A percentile compares a stretch with the other conserved stretches of the same genome.
Conservation (phyloP, 1,284 basidiomycete genomes). For the Somion occarium region DNA sequence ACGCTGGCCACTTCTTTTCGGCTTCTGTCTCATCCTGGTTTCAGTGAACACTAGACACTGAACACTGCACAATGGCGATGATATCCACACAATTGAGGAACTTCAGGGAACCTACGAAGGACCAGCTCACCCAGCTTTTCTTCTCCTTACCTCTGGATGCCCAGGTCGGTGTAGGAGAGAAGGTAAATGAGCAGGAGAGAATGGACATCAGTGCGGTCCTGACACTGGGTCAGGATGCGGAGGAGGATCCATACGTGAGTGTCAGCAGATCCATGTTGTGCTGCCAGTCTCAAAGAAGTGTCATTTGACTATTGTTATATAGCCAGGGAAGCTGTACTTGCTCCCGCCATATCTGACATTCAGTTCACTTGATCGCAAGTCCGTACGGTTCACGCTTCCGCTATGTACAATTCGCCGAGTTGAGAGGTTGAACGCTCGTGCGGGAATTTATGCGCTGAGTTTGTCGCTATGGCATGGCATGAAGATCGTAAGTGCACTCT, state of each 20-base stretch:
- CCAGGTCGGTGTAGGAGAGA: conserved; percentile 17
- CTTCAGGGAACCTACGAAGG: conserved; percentile 88
- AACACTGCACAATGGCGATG: conserved; percentile 49
- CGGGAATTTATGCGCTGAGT: conserved; percentile 93
- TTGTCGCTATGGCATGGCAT: conserved; percentile 94
- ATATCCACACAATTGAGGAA: conserved; percentile 83
- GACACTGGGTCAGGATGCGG: conserved; percentile 71
- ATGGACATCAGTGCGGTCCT: conserved; percentile 93
- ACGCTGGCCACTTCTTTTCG: not conserved
- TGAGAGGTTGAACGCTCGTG: conserved; percentile 88
- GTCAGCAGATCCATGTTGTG: not conserved
- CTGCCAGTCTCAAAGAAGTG: no score
- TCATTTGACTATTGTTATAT: conserved; percentile 3
- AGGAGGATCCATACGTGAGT: conserved; percentile 92
- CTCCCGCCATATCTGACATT: conserved; percentile 92
- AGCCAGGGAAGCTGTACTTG: conserved; percentile 91
- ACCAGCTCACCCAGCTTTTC: conserved; percentile 77
- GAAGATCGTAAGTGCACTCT: conserved; percentile 74
- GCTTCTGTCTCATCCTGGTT: not conserved
- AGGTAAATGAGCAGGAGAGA: conserved; percentile 45
- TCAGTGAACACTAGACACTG: not conserved
- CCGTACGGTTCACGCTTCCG: conserved; percentile 89
- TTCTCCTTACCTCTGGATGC: conserved; percentile 65
- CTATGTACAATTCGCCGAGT: conserved; percentile 92
- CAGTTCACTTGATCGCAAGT: conserved; percentile 87